Percentiles rank a stretch among this genome's conserved stretches.
Conservation (phyloP, 108 stramenopile genomes). For the Skeletonema marinoi region DNA sequence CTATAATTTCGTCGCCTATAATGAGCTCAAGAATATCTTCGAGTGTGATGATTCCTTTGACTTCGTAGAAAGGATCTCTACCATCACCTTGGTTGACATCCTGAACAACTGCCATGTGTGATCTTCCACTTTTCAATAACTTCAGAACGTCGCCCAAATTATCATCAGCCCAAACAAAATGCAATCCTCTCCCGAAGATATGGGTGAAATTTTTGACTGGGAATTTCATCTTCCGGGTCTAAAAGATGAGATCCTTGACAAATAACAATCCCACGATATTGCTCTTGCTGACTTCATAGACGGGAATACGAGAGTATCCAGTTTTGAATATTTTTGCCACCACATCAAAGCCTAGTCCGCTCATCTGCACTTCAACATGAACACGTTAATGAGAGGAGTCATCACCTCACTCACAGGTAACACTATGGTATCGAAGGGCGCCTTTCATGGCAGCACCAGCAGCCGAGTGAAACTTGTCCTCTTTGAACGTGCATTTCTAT, state of each 20-base stretch:
- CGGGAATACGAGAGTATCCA: slow-evolving; percentile 93
- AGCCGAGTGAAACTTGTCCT: slow-evolving; percentile 83
- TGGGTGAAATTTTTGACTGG: slow-evolving; percentile 88
- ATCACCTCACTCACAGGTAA: slow-evolving; percentile 90
- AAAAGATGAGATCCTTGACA: slow-evolving; percentile 99
- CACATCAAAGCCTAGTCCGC: slow-evolving; percentile 88
- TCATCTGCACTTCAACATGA: slow-evolving; percentile 93
- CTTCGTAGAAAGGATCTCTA: slow-evolving; percentile 89
- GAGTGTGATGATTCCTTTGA: slow-evolving; percentile 97
- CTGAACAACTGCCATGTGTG: slow-evolving; percentile 94
- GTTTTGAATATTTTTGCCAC: slow-evolving; percentile 95
- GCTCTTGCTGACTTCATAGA: slow-evolving; percentile 85
- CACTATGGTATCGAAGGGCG: slow-evolving; percentile 88
- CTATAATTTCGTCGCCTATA: slow-evolving; percentile 96
- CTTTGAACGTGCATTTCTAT: slow-evolving; percentile 91
- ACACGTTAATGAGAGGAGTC: slow-evolving; percentile 92
- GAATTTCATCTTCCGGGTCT: slow-evolving; percentile 93
- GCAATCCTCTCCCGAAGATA: slow-evolving; percentile 91
- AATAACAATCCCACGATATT: slow-evolving; percentile 95
- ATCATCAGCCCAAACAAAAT: slow-evolving; percentile 88
- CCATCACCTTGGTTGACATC: slow-evolving; percentile 84
- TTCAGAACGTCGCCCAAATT: slow-evolving; percentile 90
- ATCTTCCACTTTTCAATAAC: slow-evolving; percentile 83
- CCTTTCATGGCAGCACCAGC: slow-evolving; percentile 94
- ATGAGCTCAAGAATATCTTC: slow-evolving; percentile 97